These are phyloP conservation scores for Coccinonectria pachysandricola DNA, from an alignment of 2,329 filamentous ascomycete genomes.

Conservation along the genomic window DNA sequence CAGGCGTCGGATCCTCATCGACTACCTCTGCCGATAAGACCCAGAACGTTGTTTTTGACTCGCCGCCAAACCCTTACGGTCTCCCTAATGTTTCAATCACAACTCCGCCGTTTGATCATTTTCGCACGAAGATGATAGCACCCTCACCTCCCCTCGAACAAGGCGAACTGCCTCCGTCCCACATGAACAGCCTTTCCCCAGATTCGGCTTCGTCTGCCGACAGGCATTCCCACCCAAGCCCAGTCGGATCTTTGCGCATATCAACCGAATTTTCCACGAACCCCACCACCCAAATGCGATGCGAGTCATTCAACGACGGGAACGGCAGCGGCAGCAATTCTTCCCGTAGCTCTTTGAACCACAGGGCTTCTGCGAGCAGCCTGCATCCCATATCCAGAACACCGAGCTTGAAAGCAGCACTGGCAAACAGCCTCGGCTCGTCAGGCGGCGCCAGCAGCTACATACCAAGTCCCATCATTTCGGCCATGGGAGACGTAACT, in stretches of 20 bases:
- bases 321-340: constrained; percentile 21
- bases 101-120: constrained; percentile 14
- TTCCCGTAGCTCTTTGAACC: constrained; percentile 18
- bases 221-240: constrained; percentile 10
- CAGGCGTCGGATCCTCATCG: constrained; percentile 11
- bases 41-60: constrained; percentile 11
- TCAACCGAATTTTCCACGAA: constrained; percentile 25
- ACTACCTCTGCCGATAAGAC: constrained; percentile 10
- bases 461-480: constrained; percentile 63
- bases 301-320: constrained; percentile 26
- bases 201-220: constrained; percentile 7
- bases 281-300: constrained; percentile 13
- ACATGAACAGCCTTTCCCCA: constrained; percentile 6
- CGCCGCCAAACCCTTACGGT: constrained; percentile 9
- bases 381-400: constrained; percentile 46
- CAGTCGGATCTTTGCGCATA: constrained; percentile 24
- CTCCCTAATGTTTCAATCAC: constrained; percentile 18
- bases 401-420: constrained; percentile 49
- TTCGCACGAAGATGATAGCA: constrained; percentile 19
- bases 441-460: constrained; percentile 52
- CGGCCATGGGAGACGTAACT: constrained; percentile 68
- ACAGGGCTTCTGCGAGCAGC: constrained; percentile 20
- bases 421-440: constrained; percentile 38
- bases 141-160: constrained; percentile 24
- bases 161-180: constrained; percentile 10